Conservation (phyloP, 208 protist species). For the Lotmaria passim region DNA sequence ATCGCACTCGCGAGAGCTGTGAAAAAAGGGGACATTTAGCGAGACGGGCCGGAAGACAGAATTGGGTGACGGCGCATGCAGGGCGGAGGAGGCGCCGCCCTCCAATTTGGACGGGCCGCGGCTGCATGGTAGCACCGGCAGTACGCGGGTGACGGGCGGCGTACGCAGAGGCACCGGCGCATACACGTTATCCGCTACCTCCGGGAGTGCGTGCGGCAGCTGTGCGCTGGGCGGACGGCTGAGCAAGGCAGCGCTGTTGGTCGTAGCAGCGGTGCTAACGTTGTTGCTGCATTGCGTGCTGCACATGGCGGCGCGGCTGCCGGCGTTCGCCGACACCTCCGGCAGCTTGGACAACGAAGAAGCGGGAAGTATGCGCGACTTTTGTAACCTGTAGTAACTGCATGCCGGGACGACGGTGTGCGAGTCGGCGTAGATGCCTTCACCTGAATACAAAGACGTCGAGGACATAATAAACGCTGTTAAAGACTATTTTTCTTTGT, state of each 20-base stretch:
- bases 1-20: background rate
- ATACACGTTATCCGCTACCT: conserved; percentile 8
- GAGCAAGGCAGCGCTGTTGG: conserved; percentile 6
- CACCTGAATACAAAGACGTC: background rate
- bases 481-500: background rate
- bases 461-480: background rate
- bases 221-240: conserved; percentile 13
- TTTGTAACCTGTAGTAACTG: conserved; percentile 17
- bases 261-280: too few species aligned
- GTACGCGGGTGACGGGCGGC: background rate
- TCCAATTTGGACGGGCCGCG: background rate
- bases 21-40: background rate
- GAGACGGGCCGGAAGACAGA: conserved; percentile 6
- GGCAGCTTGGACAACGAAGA: background rate
- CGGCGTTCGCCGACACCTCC: conserved; percentile 4
- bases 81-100: background rate
- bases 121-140: conserved; percentile 6
- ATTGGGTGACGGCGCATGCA: background rate
- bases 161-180: conserved; percentile 13
- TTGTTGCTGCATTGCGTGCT: too few species aligned
- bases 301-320: background rate
- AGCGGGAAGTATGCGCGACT: background rate
- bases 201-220: conserved; percentile 1
- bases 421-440: background rate
- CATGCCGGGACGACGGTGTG: conserved; percentile 1